Conservation (phyloP, 179 eudicot genomes). For the Dionaea muscipula region DNA sequence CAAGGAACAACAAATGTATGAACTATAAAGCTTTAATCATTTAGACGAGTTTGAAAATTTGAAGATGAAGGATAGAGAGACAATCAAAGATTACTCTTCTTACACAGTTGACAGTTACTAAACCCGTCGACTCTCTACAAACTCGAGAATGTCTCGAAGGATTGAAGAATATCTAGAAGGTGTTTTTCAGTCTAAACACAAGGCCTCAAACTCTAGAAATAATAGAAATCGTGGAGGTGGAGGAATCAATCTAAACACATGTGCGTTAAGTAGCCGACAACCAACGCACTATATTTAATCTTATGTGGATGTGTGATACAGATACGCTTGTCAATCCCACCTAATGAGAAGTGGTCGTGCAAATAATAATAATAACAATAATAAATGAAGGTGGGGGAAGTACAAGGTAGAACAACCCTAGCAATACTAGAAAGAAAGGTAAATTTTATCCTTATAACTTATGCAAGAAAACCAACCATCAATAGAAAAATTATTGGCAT, state of each 20-base stretch:
- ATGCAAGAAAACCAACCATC: constrained; percentile 5
- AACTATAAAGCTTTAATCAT: neutral
- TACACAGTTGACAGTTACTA: neutral
- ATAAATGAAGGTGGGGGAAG: neutral
- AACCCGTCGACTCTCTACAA: neutral
- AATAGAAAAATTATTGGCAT: constrained; percentile 6
- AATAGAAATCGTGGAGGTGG: neutral
- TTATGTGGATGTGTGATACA: too few species aligned
- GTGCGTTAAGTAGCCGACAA: too few species aligned
- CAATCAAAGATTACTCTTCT: constrained; percentile 6
- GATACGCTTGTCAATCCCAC: too few species aligned
- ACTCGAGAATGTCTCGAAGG: neutral
- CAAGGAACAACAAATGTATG: too few species aligned
- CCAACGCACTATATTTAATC: too few species aligned
- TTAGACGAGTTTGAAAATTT: constrained; percentile 14
- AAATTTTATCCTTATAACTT: constrained; percentile 7
- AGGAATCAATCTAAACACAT: too few species aligned
- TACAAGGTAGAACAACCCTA: neutral
- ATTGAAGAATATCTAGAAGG: neutral
- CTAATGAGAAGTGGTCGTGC: too few species aligned
- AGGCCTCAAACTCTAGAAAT: neutral
- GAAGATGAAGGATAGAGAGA: constrained; percentile 9
- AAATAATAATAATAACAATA: too few species aligned
- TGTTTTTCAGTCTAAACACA: constrained; percentile 1
- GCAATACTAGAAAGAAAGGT: neutral